Base-by-base conservation (phyloP, 768 basidiomycete genomes). In the Auriculariales sp. region DNA sequence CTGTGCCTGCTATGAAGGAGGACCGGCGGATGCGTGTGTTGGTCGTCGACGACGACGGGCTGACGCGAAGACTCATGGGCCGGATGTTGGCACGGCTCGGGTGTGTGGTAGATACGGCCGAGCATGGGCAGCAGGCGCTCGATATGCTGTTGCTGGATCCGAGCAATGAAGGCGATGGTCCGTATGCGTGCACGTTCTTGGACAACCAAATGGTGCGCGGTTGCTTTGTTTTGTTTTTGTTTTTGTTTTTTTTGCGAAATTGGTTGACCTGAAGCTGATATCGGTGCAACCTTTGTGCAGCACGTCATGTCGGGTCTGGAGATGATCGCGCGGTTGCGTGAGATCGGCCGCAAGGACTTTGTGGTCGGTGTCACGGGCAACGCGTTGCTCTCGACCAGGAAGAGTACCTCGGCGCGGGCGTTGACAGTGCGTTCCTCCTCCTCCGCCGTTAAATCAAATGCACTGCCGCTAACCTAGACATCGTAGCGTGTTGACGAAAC, bases 321-420 rank as follows among this genome's bases (percentile, higher is more conserved):
- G 51, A 73, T 75, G 17, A 77, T 88, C 10, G 61, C 71, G 49
- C 79, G 74, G 60, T 65, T 92, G 32, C 68, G 88, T 52, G 70
- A 72, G 51, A 61, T 79, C 59, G 80, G 79, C 6, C 70, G 86
- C 53, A 66, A 61, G 17, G 86, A 90, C 57, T 83, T 90, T 58
- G 76, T 91, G n/a, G 82, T 89, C 15, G 84, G 83, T 29, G 80
- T 86, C 34, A 86, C 83, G 48, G 84, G 79, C 78, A 75, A 75
- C 55, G 74, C 73, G 34, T 63, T 64, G 46, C 62, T 71, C 67
- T 57, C 62, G 84, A 86, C 60, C 85, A 89, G 64, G 70, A 77
- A 44, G 82, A 84, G 60, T 89, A 85, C 61, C 65, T 81, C 9
- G 74, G 74, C 10, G 84, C 86, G 3, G 85, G 85, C 27, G 84